These are phyloP conservation scores for Rhodotorula taiwanensis DNA, from an alignment of 768 basidiomycete genomes.

Conservation along the genomic window DNA sequence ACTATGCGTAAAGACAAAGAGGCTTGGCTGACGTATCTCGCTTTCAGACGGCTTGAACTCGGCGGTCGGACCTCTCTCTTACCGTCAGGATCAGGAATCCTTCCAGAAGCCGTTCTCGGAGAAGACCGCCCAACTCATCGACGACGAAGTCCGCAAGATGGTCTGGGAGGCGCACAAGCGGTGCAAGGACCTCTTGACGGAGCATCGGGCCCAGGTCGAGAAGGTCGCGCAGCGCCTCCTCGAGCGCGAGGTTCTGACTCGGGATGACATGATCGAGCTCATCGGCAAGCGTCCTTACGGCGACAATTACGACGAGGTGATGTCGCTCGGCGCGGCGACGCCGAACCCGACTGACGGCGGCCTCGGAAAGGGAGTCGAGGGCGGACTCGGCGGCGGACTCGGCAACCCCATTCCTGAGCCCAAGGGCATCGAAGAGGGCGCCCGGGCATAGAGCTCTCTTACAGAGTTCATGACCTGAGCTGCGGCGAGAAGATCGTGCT, in stretches of 20 bases:
- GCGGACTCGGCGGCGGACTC: conserved; percentile 22
- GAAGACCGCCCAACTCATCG: conserved; percentile 90
- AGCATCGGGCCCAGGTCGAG: conserved; percentile 80
- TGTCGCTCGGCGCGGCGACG: conserved; percentile 19
- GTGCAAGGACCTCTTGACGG: conserved; percentile 62
- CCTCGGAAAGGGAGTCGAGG: conserved; percentile 19
- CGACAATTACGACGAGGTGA: conserved; percentile 15
- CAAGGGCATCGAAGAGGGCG: conserved; percentile 24
- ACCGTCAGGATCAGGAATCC: conserved; percentile 76
- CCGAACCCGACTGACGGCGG: background rate
- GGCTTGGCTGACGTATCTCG: no score
- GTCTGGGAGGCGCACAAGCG: conserved; percentile 78
- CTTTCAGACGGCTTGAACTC: conserved; percentile 91
- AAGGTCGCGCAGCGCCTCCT: conserved; percentile 83
- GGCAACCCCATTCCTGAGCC: conserved; percentile 18
- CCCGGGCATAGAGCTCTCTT: background rate
- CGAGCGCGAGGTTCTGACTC: conserved; percentile 91
- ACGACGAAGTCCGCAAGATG: conserved; percentile 89
- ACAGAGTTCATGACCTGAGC: no score
- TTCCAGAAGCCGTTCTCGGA: conserved; percentile 99
- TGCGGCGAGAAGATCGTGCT: no score
- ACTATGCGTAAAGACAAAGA: no score
- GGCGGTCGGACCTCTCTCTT: conserved; percentile 89
- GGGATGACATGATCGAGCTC: conserved; percentile 44
- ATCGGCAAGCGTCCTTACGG: conserved; percentile 42